Conservation (phyloP, 805 yeast species). For the Sugiyamaella mastotermitis region DNA sequence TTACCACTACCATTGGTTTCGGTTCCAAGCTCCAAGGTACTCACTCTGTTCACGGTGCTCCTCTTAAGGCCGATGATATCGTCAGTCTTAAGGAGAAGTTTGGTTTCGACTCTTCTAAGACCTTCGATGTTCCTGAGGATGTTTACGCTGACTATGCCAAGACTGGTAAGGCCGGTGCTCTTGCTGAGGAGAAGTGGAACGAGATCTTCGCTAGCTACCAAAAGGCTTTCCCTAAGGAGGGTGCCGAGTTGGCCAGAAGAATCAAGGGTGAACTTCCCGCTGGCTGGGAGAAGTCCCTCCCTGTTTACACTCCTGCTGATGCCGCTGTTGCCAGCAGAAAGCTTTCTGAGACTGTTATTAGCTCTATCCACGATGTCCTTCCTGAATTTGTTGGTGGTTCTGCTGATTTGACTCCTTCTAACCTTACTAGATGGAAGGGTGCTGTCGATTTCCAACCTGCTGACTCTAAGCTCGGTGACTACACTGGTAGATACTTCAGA, state of each 20-base stretch:
- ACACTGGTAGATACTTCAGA: conserved; percentile 89
- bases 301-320: conserved; percentile 73
- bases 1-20: conserved; percentile 88
- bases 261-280: conserved; percentile 63
- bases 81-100: conserved; percentile 74
- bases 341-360: conserved; percentile 76
- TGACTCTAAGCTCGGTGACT: conserved; percentile 54
- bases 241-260: conserved; percentile 77
- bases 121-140: conserved; percentile 75
- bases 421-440: conserved; percentile 80
- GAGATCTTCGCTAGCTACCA: conserved; percentile 53
- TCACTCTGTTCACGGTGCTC: conserved; percentile 92
- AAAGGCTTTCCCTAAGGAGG: conserved; percentile 68
- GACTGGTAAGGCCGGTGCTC: conserved; percentile 53
- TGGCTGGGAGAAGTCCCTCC: conserved; percentile 73
- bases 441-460: conserved; percentile 59
- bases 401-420: conserved; percentile 96
- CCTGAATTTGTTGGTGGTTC: conserved; percentile 97
- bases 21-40: conserved; percentile 85
- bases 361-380: conserved; percentile 50
- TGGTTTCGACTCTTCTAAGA: conserved; percentile 77
- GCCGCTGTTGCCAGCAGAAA: conserved; percentile 89
- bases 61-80: conserved; percentile 89
- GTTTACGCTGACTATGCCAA: conserved; percentile 65
- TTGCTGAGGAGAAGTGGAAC: conserved; percentile 73